A percentile compares a stretch with the other conserved stretches of the same genome.
Conservation (phyloP, 2,329 filamentous ascomycete genomes). For the Pseudogymnoascus sp. region DNA sequence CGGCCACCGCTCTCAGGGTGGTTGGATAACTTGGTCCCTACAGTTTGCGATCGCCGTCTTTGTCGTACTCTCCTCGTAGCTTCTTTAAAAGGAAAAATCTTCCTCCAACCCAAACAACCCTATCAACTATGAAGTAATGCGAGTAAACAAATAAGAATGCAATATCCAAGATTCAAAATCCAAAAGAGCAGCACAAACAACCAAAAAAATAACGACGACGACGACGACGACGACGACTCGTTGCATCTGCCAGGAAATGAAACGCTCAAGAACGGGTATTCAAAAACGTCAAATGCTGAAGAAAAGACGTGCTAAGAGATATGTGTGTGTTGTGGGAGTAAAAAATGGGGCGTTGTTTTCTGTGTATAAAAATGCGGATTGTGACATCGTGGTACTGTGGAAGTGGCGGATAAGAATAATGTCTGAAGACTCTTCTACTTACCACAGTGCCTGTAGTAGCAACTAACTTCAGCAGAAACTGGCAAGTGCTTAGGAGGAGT, state of each 20-base stretch:
- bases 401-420: not conserved
- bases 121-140: not conserved
- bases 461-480: not conserved
- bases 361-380: not conserved
- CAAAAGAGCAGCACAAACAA: not conserved
- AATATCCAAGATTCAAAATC: not conserved
- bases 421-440: not conserved
- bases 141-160: not conserved
- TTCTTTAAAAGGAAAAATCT: not conserved
- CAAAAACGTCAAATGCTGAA: slow-evolving; percentile 1
- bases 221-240: not conserved
- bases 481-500: not conserved
- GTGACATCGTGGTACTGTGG: not conserved
- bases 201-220: not conserved
- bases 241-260: not conserved
- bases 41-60: slow-evolving; percentile 64
- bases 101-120: not conserved
- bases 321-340: not conserved
- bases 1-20: slow-evolving; percentile 39
- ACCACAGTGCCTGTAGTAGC: not conserved
- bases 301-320: not conserved
- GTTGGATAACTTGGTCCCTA: slow-evolving; percentile 65
- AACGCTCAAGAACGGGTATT: slow-evolving; percentile 1
- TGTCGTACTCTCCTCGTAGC: no score
- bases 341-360: not conserved